Percentiles rank a stretch among this genome's conserved stretches.
These are phyloP conservation scores for Chenopodium suecicum DNA, from an alignment of 148 eudicot species.

Conservation along the genomic window DNA sequence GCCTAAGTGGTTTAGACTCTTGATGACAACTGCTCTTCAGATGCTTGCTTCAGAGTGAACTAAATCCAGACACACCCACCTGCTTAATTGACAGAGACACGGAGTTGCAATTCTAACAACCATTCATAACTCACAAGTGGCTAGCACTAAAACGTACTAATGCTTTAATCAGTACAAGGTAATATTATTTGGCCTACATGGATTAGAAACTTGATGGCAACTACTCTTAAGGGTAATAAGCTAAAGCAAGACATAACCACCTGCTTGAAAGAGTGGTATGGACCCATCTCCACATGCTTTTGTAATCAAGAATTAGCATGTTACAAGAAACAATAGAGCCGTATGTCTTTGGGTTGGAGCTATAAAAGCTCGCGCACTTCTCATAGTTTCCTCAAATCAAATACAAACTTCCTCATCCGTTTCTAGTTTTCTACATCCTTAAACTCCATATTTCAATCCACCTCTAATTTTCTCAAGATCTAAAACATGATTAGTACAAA, in stretches of 20 bases:
- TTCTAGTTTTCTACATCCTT: not conserved
- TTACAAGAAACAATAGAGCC: slow-evolving; percentile 9
- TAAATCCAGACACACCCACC: not conserved
- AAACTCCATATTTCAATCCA: not conserved
- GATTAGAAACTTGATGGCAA: not conserved
- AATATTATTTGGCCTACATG: not conserved
- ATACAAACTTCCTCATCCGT: not conserved
- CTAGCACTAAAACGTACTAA: no score
- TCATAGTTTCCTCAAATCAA: slow-evolving; percentile 4
- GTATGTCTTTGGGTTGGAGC: slow-evolving; percentile 2
- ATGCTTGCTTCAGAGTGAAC: not conserved
- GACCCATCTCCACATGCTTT: slow-evolving; percentile 19
- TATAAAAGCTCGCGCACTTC: slow-evolving; percentile 3
- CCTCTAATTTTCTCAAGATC: not conserved
- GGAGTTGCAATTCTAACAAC: no score
- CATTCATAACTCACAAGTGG: no score
- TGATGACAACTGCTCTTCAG: not conserved
- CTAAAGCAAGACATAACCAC: slow-evolving; percentile 14
- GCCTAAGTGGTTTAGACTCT: no score
- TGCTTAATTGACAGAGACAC: no score
- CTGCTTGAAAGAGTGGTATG: slow-evolving; percentile 4
- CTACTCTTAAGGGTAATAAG: not conserved
- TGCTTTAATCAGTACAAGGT: not conserved
- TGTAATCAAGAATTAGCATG: slow-evolving; percentile 5
- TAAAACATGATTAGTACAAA: slow-evolving; percentile 34